Evolutionary conservation across 768 basidiomycete species (phyloP), one percentile per base, ranked within the genome.

Genomic region (Imleria badia): DNA sequence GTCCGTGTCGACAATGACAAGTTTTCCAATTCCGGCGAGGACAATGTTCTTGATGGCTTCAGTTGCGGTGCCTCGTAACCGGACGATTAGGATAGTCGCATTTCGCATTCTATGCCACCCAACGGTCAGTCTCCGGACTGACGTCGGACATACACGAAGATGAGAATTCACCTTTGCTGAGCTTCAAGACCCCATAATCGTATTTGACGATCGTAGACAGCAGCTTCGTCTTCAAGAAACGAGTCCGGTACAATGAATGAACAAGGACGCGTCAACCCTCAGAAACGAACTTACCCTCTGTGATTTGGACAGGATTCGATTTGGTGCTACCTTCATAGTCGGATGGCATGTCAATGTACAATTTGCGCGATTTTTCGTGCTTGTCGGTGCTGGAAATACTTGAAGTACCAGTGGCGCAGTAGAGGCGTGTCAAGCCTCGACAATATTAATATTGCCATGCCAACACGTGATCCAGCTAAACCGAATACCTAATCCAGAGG

Each of bases 21-120:
- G 74, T 67, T 84, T 87, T 23, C 97, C 97, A 52, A 99, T 91
- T 38, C 97, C 97, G 11, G 97, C 91, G 44, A 99, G 81, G 17
- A 98, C 96, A 67, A 99, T 89, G 68, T 99, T 99, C 75, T 98
- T 99, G 72, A 98, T 89, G 15, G 87, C 83, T 70, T 99, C 97
- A 8, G 94, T 93, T 38, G 97, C 94, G 36, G 89, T 81, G 4
- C 94, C 92, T 41, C 82, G 81, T 39, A 97, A 78, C 35, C 82
- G 83, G 19, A 94, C 75, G 34, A 98, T 80, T 23, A 96, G 76
- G 62, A 98, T 90, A 3, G 93, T 91, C 20, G 93, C 94, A 69
- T 90, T 94, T 62, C 93, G 83, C 93, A 96, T 97, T 69, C 94
- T 97, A 69, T 48, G 53, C 35, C 34, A 10, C 9, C 22, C 40